Base-by-base conservation (phyloP, 2,329 filamentous ascomycete species). In the Stemphylium vesicarium region DNA sequence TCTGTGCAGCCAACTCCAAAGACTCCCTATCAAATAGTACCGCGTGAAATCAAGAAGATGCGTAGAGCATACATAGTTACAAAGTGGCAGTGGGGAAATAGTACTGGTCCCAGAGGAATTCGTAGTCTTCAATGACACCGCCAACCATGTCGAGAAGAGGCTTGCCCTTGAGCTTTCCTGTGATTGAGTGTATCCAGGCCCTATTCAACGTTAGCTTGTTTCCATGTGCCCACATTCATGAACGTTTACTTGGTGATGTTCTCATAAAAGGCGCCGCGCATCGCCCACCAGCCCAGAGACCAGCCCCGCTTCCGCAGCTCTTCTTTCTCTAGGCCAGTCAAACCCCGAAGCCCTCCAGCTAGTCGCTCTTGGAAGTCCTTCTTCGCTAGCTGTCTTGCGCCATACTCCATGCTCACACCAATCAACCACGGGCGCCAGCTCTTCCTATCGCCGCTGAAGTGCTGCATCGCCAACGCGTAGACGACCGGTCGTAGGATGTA, bases 61-160 rank as follows among this genome's bases (percentile, higher is more conserved):
- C 20, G 7, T 41, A 29, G 18, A 15, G 10, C 35, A 47, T 12
- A 31, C 32, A 26, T 10, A 18, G 42, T 64, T 69, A 85, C 58
- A 84, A 63, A 4, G 85, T 88, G 22, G 85, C 82, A 1, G 85
- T 88, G 15, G 85, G 82, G 76, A 98, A 99, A 77, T 98, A 96
- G 76, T 97, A 98, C 68, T 96, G 93, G 77, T 97, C 92, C 95
- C 95, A 99, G 29, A 99, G 81, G 74, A 96, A 98, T 76, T 96
- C 91, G 73, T 99, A 99, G 75, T 99, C 95, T 73, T 97, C 92
- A 60, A 98, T 77, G 40, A 99, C 89, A 53, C 90, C 91, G 8
- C 88, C 90, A 20, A 96, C 82, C 72, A 99, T 85, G 62, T 90
- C 87, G 41, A 96, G 85, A 75, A 96, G 82, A 47, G 90, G 87